These are phyloP conservation scores for Penicillium maclennaniae DNA, from an alignment of 495 filamentous ascomycete genomes.

Conservation along the genomic window DNA sequence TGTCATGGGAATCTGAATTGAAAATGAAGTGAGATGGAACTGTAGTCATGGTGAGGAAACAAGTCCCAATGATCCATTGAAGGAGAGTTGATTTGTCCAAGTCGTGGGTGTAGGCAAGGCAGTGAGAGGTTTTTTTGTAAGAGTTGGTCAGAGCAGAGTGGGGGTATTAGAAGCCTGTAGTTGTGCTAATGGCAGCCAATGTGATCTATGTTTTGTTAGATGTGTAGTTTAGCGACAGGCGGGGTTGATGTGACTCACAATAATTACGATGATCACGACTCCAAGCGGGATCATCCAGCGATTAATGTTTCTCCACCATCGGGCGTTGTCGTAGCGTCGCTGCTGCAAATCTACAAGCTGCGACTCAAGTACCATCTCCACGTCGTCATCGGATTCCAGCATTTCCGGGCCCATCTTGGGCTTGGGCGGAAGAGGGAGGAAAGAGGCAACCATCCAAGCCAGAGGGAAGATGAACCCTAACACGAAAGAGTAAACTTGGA, in stretches of 20 bases:
- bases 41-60: background rate
- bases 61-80: constrained; percentile 1
- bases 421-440: constrained; percentile 70
- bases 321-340: constrained; percentile 70
- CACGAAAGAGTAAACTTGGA: constrained; percentile 84
- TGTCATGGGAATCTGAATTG: background rate
- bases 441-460: constrained; percentile 84
- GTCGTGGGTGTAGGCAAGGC: constrained; percentile 14
- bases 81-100: constrained; percentile 4
- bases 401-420: constrained; percentile 28
- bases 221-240: background rate
- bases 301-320: constrained; percentile 93
- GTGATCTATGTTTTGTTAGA: constrained; percentile 42
- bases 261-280: constrained; percentile 67
- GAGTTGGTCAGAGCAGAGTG: background rate
- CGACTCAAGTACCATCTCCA: constrained; percentile 45
- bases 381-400: constrained; percentile 26
- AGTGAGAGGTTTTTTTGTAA: background rate
- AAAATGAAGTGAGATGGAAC: constrained; percentile 2
- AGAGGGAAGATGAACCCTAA: constrained; percentile 84
- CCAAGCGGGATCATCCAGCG: constrained; percentile 80
- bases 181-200: constrained; percentile 56
- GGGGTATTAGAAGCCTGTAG: constrained; percentile 35
- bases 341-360: constrained; percentile 50
- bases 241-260: constrained; percentile 50